Base-by-base conservation (phyloP, 805 yeast species). In the Sugiyamaella americana region DNA sequence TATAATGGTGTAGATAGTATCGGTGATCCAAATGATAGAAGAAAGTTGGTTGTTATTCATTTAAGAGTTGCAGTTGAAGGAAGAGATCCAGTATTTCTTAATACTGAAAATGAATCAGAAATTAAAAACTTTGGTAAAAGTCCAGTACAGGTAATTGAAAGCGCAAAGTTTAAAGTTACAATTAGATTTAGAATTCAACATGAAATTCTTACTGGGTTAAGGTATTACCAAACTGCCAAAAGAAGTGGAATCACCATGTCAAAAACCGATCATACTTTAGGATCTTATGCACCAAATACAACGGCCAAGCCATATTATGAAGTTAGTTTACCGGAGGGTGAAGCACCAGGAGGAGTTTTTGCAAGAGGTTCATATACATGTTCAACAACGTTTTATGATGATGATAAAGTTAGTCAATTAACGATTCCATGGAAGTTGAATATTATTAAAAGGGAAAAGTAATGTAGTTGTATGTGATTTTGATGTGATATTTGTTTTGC, bases 231-330 rank as follows among this genome's bases (percentile, higher is more conserved):
- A 65, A 79, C 78, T 17, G 83, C 87, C 53, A 87, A 87, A 66
- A 85, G 88, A 62, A 80, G 89, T 1, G 96, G 95, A 29, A 84
- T 89, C 52, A 77, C 89, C 21, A 87, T 89, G 36, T 95, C 87
- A 62, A 86, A 83, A 61, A 68, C 81, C 37, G 94, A 86, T 54
- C 95, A 87, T 64, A 93, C 89, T 39, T 74, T 87, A 62, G 97
- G 97, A 2, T 82, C 93, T 2, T 89, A 82, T 64, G 89, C 95
- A 6, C 97, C 97, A 56, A 85, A 79, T 63, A 87, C 96, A 2
- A 72, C 69, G 48, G 86, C 78, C 37, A 85, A 82, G 60, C 95
- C 95, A 5, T 82, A 65, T 61, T 88, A 85, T 61, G 86, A 79
- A 43, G 56, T 51, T 66, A 74, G 72, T 47, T 64, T 77, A 37